These are phyloP conservation scores for Saprolegnia parasitica DNA, from an alignment of 352 stramenopile species.

Conservation along the genomic window DNA sequence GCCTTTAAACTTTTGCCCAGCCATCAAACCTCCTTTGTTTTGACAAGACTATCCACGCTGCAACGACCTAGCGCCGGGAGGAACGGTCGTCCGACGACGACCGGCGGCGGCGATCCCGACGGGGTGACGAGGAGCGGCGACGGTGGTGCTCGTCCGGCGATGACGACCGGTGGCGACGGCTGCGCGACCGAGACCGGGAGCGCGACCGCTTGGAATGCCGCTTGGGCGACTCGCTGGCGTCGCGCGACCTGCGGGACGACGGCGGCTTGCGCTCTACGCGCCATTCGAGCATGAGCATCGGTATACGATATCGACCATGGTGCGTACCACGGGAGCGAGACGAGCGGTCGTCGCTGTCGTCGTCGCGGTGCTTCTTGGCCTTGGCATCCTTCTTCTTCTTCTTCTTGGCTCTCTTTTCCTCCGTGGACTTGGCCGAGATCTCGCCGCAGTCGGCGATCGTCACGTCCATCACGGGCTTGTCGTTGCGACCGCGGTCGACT, in stretches of 20 bases:
- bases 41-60: neutral
- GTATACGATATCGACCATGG: neutral
- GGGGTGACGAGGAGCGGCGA: neutral
- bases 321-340: neutral
- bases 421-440: conserved; percentile 33
- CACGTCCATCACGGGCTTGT: conserved; percentile 86
- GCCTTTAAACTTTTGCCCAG: conserved; percentile 6
- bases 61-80: neutral
- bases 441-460: conserved; percentile 94
- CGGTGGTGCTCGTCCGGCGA: neutral
- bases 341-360: conserved; percentile 3
- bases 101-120: neutral
- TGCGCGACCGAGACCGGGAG: neutral
- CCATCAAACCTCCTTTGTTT: too few relatives aligned
- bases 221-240: neutral
- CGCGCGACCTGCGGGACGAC: neutral
- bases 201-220: neutral
- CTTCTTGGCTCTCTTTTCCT: conserved; percentile 38
- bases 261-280: neutral
- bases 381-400: conserved; percentile 36
- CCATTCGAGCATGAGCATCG: neutral
- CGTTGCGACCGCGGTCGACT: conserved; percentile 65
- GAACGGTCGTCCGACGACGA: neutral
- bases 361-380: conserved; percentile 1
- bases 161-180: neutral